Conservation (phyloP, 1,139 yeast genomes). For the Geotrichum reessii region DNA sequence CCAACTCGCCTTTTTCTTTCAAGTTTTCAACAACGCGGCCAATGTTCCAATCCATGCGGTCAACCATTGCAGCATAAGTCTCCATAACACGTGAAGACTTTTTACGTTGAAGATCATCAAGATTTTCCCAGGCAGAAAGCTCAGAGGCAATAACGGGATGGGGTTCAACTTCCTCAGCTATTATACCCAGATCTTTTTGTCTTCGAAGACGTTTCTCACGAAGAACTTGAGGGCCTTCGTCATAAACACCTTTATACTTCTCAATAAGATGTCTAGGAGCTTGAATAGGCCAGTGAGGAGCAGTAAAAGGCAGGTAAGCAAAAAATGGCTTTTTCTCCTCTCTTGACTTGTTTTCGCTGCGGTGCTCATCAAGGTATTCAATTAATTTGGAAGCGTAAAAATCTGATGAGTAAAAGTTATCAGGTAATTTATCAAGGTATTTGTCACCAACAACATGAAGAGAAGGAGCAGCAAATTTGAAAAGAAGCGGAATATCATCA, state of each 20-base stretch:
- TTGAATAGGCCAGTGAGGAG: slow-evolving; percentile 61
- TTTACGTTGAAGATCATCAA: slow-evolving; percentile 37
- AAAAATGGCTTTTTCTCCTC: slow-evolving; percentile 41
- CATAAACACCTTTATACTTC: slow-evolving; percentile 47
- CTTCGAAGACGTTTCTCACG: slow-evolving; percentile 39
- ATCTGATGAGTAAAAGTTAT: slow-evolving; percentile 45
- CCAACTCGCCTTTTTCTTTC: slow-evolving; percentile 41
- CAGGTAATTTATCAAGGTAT: slow-evolving; percentile 26
- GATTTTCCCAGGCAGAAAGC: slow-evolving; percentile 41
- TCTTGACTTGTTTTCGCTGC: slow-evolving; percentile 19
- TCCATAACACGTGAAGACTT: slow-evolving; percentile 47
- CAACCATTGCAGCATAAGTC: slow-evolving; percentile 59
- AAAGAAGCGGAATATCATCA: slow-evolving; percentile 24
- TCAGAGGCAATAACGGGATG: slow-evolving; percentile 44
- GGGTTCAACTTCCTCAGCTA: slow-evolving; percentile 43
- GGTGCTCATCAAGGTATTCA: slow-evolving; percentile 33
- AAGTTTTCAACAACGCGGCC: slow-evolving; percentile 44
- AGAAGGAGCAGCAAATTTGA: slow-evolving; percentile 20
- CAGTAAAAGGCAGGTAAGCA: slow-evolving; percentile 50
- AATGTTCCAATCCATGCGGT: slow-evolving; percentile 45
- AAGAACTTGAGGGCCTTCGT: slow-evolving; percentile 46
- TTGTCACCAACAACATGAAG: slow-evolving; percentile 40
- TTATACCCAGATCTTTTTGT: slow-evolving; percentile 44
- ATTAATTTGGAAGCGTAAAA: slow-evolving; percentile 44
- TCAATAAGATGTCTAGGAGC: slow-evolving; percentile 46